phyloP scores from a whole-genome alignment of 371 early-diverging fungal species.

The Circinella umbellata region DNA sequence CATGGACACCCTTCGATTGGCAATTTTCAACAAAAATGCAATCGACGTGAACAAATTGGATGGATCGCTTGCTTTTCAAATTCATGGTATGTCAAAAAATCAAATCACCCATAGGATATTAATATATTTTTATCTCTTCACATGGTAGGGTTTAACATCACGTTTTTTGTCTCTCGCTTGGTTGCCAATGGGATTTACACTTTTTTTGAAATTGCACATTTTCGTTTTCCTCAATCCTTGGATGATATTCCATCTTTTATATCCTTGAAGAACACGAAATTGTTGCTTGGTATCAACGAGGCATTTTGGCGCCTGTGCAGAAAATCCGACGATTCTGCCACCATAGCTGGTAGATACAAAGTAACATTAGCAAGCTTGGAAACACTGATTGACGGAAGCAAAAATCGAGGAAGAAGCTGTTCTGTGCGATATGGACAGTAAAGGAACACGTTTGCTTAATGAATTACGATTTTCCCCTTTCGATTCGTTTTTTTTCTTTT shows the following conservation, averaged over 20 bases:
- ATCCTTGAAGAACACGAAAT: conserved; percentile 14
- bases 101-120: no score
- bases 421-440: no score
- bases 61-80: conserved; percentile 25
- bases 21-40: conserved; percentile 34
- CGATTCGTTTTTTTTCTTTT: no score
- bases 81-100: conserved; percentile 26
- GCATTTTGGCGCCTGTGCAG: conserved; percentile 21
- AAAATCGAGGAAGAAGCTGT: no score
- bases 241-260: conserved; percentile 19
- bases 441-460: no score
- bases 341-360: neutral
- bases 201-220: conserved; percentile 15
- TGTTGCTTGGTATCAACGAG: conserved; percentile 18
- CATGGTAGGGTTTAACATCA: conserved; percentile 20
- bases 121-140: neutral
- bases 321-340: conserved; percentile 11
- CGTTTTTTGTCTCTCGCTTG: conserved; percentile 18
- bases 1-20: conserved; percentile 29
- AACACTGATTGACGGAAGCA: no score
- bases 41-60: conserved; percentile 34
- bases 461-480: no score
- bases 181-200: conserved; percentile 14
- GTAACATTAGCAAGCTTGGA: no score
- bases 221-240: conserved; percentile 19